Evolutionary conservation across 495 filamentous ascomycete species (phyloP).

Genomic region (Cetradonia linearis): DNA sequence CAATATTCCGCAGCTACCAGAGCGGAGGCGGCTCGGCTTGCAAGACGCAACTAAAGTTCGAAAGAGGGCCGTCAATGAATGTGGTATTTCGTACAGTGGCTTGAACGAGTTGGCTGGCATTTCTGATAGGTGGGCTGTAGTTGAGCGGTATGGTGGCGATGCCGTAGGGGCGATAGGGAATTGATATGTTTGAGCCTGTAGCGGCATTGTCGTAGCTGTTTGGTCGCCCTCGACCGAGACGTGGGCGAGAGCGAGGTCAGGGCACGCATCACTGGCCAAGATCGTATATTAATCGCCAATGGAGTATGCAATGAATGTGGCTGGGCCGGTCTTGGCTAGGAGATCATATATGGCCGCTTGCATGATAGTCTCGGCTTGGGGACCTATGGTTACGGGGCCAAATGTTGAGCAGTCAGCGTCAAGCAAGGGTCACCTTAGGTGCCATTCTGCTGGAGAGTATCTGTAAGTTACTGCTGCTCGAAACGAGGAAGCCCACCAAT

Average conservation of each 20-base stretch:
- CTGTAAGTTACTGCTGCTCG: background rate
- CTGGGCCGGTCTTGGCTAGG: background rate
- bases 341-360: background rate
- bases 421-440: background rate
- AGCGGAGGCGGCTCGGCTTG: conserved; percentile 21
- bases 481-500: background rate
- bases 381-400: background rate
- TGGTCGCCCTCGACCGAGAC: conserved; percentile 26
- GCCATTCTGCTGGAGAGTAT: background rate
- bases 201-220: conserved; percentile 16
- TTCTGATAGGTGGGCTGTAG: background rate
- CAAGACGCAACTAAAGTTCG: conserved; percentile 15
- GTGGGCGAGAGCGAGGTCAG: conserved; percentile 25
- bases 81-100: background rate
- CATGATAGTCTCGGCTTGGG: background rate
- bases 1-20: conserved; percentile 24
- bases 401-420: background rate
- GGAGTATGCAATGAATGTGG: conserved; percentile 21
- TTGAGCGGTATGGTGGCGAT: conserved; percentile 26
- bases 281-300: conserved; percentile 28
- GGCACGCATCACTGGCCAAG: conserved; percentile 27
- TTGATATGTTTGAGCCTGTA: background rate
- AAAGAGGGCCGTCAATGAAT: background rate
- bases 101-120: background rate
- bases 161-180: conserved; percentile 26